These are phyloP conservation scores for Lactarius vividus DNA, from an alignment of 768 basidiomycete genomes.

Conservation along the genomic window DNA sequence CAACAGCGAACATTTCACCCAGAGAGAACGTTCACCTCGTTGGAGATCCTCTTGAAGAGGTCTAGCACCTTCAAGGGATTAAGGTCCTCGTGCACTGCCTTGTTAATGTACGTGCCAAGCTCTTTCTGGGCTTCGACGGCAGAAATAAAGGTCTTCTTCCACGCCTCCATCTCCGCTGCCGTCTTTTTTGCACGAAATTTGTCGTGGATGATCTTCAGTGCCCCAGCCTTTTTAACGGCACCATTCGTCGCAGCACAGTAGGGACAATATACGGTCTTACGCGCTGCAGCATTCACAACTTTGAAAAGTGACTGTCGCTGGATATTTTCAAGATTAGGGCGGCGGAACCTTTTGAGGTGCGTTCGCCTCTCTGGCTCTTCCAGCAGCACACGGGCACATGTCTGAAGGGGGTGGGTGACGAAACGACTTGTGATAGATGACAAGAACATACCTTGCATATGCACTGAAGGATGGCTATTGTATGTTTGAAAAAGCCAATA, in stretches of 20 bases:
- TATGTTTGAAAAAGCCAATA: conserved; percentile 97
- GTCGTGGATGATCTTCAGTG: conserved; percentile 96
- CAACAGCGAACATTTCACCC: neutral
- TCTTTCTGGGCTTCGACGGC: conserved; percentile 89
- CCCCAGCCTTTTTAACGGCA: conserved; percentile 92
- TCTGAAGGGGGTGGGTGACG: conserved; percentile 41
- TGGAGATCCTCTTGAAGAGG: conserved; percentile 87
- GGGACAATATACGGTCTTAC: conserved; percentile 89
- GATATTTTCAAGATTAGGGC: conserved; percentile 88
- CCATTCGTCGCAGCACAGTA: conserved; percentile 94
- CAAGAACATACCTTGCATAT: conserved; percentile 84
- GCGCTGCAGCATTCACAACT: conserved; percentile 78
- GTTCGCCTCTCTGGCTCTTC: conserved; percentile 81
- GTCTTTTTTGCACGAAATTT: conserved; percentile 95
- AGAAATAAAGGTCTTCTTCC: conserved; percentile 74
- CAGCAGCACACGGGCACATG: conserved; percentile 88
- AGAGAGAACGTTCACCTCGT: conserved; percentile 58
- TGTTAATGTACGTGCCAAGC: conserved; percentile 76
- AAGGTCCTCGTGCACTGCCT: conserved; percentile 87
- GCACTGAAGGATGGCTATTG: conserved; percentile 87
- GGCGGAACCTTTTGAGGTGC: conserved; percentile 88
- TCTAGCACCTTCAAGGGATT: conserved; percentile 93
- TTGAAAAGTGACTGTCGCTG: conserved; percentile 81
- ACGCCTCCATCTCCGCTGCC: conserved; percentile 82
- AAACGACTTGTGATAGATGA: neutral